Base-by-base conservation (phyloP, 1,284 basidiomycete genomes). In the Athelia psychrophila region DNA sequence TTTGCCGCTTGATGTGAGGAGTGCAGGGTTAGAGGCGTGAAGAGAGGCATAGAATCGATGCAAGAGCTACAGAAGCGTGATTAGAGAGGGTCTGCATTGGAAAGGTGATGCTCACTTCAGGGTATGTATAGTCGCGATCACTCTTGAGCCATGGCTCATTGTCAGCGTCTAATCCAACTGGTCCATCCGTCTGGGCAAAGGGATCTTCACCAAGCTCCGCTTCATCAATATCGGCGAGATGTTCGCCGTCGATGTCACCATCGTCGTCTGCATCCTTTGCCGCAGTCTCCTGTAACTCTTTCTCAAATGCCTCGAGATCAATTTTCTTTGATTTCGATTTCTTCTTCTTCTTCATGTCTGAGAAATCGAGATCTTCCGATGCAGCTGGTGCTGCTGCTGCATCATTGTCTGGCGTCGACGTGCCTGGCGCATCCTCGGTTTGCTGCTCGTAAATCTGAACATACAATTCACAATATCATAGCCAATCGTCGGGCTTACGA, bases 71-170 rank as follows among this genome's bases (percentile, higher is more conserved):
- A 24, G 5, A 6, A 12, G 1, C 27, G 13, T 16, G 24, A 3
- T 36, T 19, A 36, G 9, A 45, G 20, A 22, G n/a, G 23, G 35
- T 18, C 18, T 23, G 23, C 12, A 3, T 40, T 10, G 27, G 20
- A 18, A 48, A 45, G 27, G 22, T 9, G 30, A 25, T 36, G 64
- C 75, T 51, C 56, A 92, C 93, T 80, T 98, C 95, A 51, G 84
- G 84, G 70, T 99, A 99, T 22, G 86, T 90, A 66, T 98, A 97
- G 71, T 98, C 96, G 42, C 96, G 84, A 69, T 96, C 93, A 56
- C 88, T 93, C 62, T 86, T 85, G 35, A 97, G 80, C 97, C 97
- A 95, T 45, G 91, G 80, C 60, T 91, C 88, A 24, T 76, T 86
- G 5, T 88, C 90, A 19, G 80, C 79, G 54, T 87, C 86, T 2